These are phyloP conservation scores for Aegilops umbellulata DNA, from an alignment of 176 grass and related monocot species.

Conservation along the genomic window DNA sequence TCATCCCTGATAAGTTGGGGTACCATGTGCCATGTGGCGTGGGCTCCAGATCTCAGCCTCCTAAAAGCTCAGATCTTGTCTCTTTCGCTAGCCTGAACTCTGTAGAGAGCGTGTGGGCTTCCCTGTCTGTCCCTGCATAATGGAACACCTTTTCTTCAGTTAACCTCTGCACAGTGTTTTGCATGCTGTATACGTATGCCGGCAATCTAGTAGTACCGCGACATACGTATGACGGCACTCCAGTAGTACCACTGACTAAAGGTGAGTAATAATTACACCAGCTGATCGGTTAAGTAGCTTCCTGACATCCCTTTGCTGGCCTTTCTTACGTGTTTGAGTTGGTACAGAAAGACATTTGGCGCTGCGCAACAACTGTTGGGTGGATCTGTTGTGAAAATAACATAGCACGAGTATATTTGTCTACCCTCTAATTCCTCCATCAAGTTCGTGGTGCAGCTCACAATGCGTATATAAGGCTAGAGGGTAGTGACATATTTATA, in stretches of 20 bases:
- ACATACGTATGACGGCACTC: neutral
- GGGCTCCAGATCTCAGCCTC: neutral
- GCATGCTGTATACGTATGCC: neutral
- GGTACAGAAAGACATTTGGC: too few relatives aligned
- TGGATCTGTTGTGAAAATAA: too few relatives aligned
- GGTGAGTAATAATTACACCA: neutral
- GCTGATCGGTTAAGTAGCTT: neutral
- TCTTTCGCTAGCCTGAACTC: neutral
- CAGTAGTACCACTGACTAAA: slow-evolving; percentile 8
- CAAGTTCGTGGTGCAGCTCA: too few relatives aligned
- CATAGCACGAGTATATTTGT: too few relatives aligned
- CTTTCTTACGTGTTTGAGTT: neutral
- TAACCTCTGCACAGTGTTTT: neutral
- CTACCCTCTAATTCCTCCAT: too few relatives aligned
- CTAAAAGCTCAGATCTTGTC: neutral
- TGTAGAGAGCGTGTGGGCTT: neutral
- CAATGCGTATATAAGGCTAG: too few relatives aligned
- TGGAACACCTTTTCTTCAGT: slow-evolving; percentile 18
- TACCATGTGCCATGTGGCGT: neutral
- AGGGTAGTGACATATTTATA: too few relatives aligned
- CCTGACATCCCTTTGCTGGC: neutral
- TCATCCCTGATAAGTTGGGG: neutral
- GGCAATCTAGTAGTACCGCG: neutral
- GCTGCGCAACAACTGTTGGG: too few relatives aligned
- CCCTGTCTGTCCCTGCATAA: neutral